Conservation (phyloP, 2,329 filamentous ascomycete species). For the Penicillium sp. region DNA sequence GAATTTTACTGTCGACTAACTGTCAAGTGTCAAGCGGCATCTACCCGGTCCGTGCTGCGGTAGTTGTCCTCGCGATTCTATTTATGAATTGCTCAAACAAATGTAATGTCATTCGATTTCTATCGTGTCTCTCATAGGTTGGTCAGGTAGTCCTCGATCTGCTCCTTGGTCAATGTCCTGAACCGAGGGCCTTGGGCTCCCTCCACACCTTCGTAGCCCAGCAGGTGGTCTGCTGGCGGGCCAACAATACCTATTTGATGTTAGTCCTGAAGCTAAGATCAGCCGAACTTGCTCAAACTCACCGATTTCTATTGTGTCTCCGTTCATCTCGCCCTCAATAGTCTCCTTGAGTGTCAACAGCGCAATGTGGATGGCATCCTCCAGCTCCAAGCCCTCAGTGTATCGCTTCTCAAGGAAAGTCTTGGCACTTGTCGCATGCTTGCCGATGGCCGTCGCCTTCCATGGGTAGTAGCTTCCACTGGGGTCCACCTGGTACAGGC, state of each 20-base stretch:
- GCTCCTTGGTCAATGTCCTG: constrained; percentile 81
- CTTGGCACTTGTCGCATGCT: constrained; percentile 97
- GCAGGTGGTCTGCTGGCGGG: constrained; percentile 85
- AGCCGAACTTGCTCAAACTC: constrained; percentile 34
- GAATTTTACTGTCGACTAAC: not conserved
- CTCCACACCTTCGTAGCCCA: constrained; percentile 68
- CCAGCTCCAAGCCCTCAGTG: constrained; percentile 92
- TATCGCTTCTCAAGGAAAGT: constrained; percentile 99
- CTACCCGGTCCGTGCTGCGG: not conserved
- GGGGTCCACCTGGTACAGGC: constrained; percentile 98
- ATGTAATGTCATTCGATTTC: constrained; percentile 21
- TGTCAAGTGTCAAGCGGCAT: not conserved
- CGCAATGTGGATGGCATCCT: constrained; percentile 98
- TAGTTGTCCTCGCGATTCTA: constrained; percentile 10
- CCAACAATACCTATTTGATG: constrained; percentile 76
- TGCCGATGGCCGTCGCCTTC: constrained; percentile 99
- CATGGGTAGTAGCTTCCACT: constrained; percentile 98
- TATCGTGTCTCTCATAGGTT: constrained; percentile 69
- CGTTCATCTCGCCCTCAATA: constrained; percentile 99
- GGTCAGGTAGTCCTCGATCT: constrained; percentile 99
- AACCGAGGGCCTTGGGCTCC: constrained; percentile 45
- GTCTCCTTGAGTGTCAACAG: constrained; percentile 97
- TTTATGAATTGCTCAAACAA: constrained; percentile 1
- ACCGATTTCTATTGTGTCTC: constrained; percentile 98
- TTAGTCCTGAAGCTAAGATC: constrained; percentile 1